Conservation (phyloP, 2,329 filamentous ascomycete species). For the Didymellaceae sp. region DNA sequence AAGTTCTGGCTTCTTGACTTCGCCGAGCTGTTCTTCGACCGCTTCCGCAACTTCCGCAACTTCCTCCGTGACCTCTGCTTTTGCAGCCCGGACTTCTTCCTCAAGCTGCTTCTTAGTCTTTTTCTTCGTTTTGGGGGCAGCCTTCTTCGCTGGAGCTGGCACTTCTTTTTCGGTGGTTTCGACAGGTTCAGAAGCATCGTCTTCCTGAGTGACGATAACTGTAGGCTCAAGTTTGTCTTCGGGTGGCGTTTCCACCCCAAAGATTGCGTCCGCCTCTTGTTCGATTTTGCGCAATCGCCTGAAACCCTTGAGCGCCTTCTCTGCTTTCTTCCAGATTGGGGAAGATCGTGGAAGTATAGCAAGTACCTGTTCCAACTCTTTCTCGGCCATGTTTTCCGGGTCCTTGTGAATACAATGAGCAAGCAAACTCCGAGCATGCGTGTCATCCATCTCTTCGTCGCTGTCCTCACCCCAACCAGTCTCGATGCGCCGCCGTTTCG, state of each 20-base stretch:
- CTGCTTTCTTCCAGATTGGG: slow-evolving; percentile 77
- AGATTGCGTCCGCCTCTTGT: slow-evolving; percentile 81
- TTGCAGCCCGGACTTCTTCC: slow-evolving; percentile 55
- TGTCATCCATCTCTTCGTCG: slow-evolving; percentile 57
- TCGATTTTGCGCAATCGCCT: slow-evolving; percentile 77
- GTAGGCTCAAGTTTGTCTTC: slow-evolving; percentile 52
- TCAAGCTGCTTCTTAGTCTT: slow-evolving; percentile 80
- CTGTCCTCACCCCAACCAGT: slow-evolving; percentile 56
- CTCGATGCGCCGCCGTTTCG: slow-evolving; percentile 55
- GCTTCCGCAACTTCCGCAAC: slow-evolving; percentile 56
- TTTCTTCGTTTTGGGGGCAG: slow-evolving; percentile 68
- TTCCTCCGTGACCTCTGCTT: slow-evolving; percentile 50
- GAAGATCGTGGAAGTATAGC: slow-evolving; percentile 61
- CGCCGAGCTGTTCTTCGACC: slow-evolving; percentile 40
- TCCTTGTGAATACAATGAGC: slow-evolving; percentile 61
- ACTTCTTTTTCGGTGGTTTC: slow-evolving; percentile 44
- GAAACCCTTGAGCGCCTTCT: slow-evolving; percentile 61
- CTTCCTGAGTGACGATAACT: slow-evolving; percentile 51
- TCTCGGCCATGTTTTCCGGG: slow-evolving; percentile 73
- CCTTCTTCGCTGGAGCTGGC: slow-evolving; percentile 39
- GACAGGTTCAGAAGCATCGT: slow-evolving; percentile 49
- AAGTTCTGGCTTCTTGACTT: slow-evolving; percentile 32
- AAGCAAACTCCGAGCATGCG: slow-evolving; percentile 54
- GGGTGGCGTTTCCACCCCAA: slow-evolving; percentile 53
- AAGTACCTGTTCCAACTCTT: slow-evolving; percentile 63